Base-by-base conservation (phyloP, 768 basidiomycete genomes). In the Lenzites betulinus region DNA sequence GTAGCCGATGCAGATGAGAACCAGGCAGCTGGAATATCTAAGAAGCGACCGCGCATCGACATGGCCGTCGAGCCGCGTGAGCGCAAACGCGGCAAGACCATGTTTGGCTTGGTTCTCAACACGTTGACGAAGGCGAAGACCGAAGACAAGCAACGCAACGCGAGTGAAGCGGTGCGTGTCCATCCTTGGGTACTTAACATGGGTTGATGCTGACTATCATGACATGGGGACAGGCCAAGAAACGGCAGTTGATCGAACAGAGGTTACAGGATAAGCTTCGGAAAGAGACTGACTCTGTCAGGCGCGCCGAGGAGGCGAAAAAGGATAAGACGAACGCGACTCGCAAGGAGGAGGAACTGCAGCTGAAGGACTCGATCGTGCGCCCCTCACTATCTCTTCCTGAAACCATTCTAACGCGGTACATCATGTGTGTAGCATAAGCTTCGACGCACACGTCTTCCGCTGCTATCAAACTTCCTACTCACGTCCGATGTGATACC, bases 61-160 rank as follows among this genome's bases (percentile, higher is more conserved):
- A 78, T 92, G 66, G 77, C 76, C 60, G 76, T 79, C 49, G 79
- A 70, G 70, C 62, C 76, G 61, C 80, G 86, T 68, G 88, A 89
- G 73, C 83, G 88, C 69, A 92, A 89, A 76, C 88, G 90, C 69
- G 91, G 91, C 72, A 91, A 90, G 83, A 85, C 83, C 77, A 90
- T 92, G 88, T 90, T 93, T 77, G 92, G 90, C 62, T 79, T 93
- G 65, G 78, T 92, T 64, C 74, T 93, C 58, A 90, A 90, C 53
- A 93, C 91, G 65, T 82, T 93, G 62, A 90, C 88, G 77, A 90
- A 90, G 79, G 92, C 92, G 64, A 92, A 92, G 78, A 87, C 83
- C 65, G 91, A 93, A 78, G 91, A 92, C 73, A 88, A 89, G 71
- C 86, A 90, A 78, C 80, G 90, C 60, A 90, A 81, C 70, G 86